Evolutionary conservation across 306 rosid species (phyloP), one percentile per base, ranked within the genome.

Genomic region (Rosa lucieae): DNA sequence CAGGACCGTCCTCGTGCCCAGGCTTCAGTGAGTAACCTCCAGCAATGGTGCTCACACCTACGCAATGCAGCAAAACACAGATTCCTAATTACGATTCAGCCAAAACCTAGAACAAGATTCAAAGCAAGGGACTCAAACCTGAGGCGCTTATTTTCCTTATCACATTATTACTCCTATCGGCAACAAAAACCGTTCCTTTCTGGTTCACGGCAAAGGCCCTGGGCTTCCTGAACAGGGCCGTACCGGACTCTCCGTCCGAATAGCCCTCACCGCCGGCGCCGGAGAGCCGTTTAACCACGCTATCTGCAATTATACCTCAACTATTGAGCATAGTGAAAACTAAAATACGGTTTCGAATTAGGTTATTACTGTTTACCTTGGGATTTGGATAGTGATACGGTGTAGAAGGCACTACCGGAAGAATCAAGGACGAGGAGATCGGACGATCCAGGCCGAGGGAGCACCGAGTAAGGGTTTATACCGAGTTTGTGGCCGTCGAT

Each of bases 41-140:
- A 55, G 93, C 97, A 88, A 91, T 86, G 44, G 97, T 91, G 53
- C 86, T 89, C 55, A 90, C 97, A 84, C 92, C 97, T 90, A 70
- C 21, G 10, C 4, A 69, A 5, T 55, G 32, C 23, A 61, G 44
- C 69, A 23, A 9, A 42, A 21, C 63, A 44, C 6, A 76, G 3
- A 58, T 23, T 18, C 6, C 6, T 26, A 26, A 10, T 20, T 46
- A 61, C 79, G 8, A 46, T 46, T 46, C 46, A 12, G n/a, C 61
- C 72, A 18, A 62, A 76, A 20, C 59, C 47, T 10, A 15, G 6
- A 9, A 75, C 11, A 42, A 42, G 3, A n/a, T 8, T 20, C 10
- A n/a, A 67, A 37, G 5, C 18, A 10, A 42, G 10, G 3, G 32
- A 69, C 23, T 43, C 35, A 43, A 44, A 91, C 97, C 96, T 77